Conservation (phyloP, 2,329 filamentous ascomycete genomes). For the Xylariaceae sp. region DNA sequence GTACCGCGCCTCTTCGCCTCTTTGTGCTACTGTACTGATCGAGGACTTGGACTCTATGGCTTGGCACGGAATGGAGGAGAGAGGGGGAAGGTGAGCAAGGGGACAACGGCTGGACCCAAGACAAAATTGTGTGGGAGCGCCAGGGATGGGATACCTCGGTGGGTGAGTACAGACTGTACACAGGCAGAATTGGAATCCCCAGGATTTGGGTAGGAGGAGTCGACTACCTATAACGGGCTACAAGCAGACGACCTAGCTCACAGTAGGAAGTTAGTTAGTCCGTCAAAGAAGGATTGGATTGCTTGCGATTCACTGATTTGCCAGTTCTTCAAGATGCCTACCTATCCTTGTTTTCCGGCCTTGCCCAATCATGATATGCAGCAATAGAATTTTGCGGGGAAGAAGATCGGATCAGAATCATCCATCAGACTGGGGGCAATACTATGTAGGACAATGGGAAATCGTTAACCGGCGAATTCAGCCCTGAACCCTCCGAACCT, state of each 20-base stretch:
- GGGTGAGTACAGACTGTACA: background rate
- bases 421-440: no score
- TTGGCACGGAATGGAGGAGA: background rate
- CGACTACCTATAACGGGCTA: no score
- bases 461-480: background rate
- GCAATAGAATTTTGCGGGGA: slow-evolving; percentile 15
- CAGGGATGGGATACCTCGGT: background rate
- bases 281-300: background rate
- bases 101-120: slow-evolving; percentile 2
- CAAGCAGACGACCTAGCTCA: no score
- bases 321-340: background rate
- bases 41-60: background rate
- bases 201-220: background rate
- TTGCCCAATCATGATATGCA: background rate
- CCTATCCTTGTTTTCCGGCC: slow-evolving; percentile 6
- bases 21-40: background rate
- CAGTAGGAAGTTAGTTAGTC: no score
- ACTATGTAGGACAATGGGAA: background rate
- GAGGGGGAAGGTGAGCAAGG: background rate
- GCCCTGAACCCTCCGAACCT: background rate
- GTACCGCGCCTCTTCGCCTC: background rate
- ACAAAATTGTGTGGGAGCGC: background rate
- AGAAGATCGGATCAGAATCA: background rate
- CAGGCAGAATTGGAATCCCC: background rate
- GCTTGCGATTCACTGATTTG: slow-evolving; percentile 13